Evolutionary conservation across 805 yeast genomes (phyloP), one percentile per base, ranked within the genome.

Genomic region (Phaffomyces antillensis): DNA sequence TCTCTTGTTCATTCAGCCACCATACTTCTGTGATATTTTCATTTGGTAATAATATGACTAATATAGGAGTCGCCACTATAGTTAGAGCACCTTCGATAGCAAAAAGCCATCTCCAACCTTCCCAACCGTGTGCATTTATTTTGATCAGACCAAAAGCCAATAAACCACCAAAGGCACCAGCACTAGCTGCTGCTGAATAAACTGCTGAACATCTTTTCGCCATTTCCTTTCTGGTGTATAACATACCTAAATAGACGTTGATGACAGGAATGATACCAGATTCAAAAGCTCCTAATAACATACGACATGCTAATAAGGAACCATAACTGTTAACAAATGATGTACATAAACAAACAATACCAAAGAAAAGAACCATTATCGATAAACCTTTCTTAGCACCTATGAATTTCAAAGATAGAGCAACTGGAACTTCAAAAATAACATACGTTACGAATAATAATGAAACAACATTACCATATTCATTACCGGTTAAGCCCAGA

Each of bases 121-220:
- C 66, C 52, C 70, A 55, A 2, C 66, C 63, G 9, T 58, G 54
- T 0, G 71, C 73, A 38, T 64, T 56, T 49, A 73, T 66, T 32
- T 61, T 56, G 9, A 70, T 57, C 40, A 77, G 64, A 18, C 75
- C 81, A 46, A 65, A 70, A 0, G 73, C 70, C 26, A 75, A 65
- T 23, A 74, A 59, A n/a, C 83, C 83, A 42, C 80, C 79, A 56
- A 78, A 75, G 2, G 79, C 77, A 37, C 77, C 73, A 9, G 81
- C 61, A 7, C 46, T 41, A 1, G 61, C 59, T 25, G 52, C 42
- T 1, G 62, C 61, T 34, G 54, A 48, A 40, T 52, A 57, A 28
- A 58, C 54, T 3, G 45, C 49, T 3, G 62, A 54, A 15, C 72
- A 62, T 39, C 81, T 62, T 24, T 67, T 61, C 1, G 76, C 77